Evolutionary conservation across 441 rosid genomes (phyloP), one percentile per base, ranked within the genome.

Genomic region (Raphanus hybrid): DNA sequence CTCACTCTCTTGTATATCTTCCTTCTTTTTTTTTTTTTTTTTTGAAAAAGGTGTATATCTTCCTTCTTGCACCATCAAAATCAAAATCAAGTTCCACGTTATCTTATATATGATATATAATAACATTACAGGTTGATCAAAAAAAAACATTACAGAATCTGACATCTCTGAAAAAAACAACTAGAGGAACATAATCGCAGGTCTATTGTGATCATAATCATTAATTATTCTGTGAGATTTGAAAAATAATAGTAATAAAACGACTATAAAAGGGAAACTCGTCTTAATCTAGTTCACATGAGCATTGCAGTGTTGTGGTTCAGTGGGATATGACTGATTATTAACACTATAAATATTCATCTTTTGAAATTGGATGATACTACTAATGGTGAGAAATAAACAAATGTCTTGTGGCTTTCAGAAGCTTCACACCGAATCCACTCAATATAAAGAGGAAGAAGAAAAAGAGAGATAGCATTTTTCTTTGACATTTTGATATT

Each of bases 401-500:
- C 66, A 74, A 79, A 62, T 73, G 70, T 68, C 60, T 43, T 78
- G 26, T 78, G 77, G 77, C 74, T 78, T 73, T 78, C 74, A 68
- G 66, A 73, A 68, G 73, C 82, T 67, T 69, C 60, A 78, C 82
- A 68, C 70, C 78, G 73, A 73, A 67, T 73, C 78, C 82, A 78
- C 78, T 67, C 77, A 62, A 32, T 58, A 60, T 57, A 71, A 71
- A 45, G 55, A 16, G 3, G 18, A 3, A 32, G 37, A 20, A 43
- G 0, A 57, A 14, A 3, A 52, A 26, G 58, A 35, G 55, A 73
- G n/a, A 12, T 59, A 48, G 59, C 70, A 39, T 70, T 63, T n/a
- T 43, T 43, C 50, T 43, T 43, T 43, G 50, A n/a, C 76, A 43
- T 11, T 10, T 43, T 65, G 41, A 58, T 77, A 77, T 71, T 77